phyloP scores from a whole-genome alignment of 805 yeast species.

The Saccharomycopsis babjevae region DNA sequence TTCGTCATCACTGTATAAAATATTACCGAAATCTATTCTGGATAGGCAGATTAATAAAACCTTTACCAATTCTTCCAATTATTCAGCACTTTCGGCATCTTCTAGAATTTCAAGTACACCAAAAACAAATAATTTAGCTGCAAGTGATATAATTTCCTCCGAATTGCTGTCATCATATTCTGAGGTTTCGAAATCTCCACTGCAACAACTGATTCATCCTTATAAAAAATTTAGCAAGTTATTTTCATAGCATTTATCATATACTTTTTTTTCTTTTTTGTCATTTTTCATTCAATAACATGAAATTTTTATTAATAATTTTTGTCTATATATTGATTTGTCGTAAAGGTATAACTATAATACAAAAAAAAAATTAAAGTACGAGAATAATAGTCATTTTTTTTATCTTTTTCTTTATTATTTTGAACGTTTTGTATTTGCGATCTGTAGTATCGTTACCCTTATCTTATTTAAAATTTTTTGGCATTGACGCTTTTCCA shows the following conservation, averaged over 20 bases:
- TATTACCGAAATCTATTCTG: neutral
- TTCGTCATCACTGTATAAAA: neutral
- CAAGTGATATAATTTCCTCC: neutral
- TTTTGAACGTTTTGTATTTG: no score
- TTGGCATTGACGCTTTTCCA: conserved; percentile 15
- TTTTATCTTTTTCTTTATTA: neutral
- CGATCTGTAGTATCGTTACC: no score
- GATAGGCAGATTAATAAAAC: neutral
- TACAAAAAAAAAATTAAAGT: neutral
- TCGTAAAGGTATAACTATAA: neutral
- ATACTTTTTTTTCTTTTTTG: neutral
- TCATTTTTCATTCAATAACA: neutral
- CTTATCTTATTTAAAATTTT: neutral
- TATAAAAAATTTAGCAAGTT: conserved; percentile 10
- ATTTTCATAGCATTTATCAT: neutral
- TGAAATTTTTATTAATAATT: neutral
- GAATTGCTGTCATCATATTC: neutral
- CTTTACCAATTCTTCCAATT: neutral
- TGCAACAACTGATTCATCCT: conserved; percentile 5
- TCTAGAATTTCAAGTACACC: neutral
- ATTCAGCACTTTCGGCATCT: neutral
- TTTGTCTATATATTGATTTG: neutral
- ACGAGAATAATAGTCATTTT: no score
- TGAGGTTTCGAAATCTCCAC: neutral
- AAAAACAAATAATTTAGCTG: neutral